These are phyloP conservation scores for Trichosporon coremiiforme DNA, from an alignment of 1,284 basidiomycete species.

Conservation along the genomic window DNA sequence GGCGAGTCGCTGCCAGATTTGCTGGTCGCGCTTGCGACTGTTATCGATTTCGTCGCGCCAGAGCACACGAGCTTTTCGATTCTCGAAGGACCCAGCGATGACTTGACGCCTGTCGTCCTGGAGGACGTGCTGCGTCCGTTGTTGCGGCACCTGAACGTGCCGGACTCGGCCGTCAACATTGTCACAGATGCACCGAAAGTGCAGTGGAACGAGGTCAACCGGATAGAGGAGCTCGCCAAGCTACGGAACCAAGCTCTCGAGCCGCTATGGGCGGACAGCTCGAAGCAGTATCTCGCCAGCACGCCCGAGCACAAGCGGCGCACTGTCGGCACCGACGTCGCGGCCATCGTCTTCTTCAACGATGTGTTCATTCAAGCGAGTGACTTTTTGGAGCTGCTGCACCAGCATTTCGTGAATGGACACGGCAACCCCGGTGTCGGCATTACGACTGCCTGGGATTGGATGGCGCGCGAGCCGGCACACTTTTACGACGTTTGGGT, in stretches of 20 bases:
- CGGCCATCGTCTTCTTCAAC: constrained; percentile 54
- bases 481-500: constrained; percentile 57
- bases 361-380: constrained; percentile 54
- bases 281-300: constrained; percentile 3
- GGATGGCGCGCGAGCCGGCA: constrained; percentile 50
- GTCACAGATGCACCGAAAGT: constrained; percentile 44
- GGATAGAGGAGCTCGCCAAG: constrained; percentile 53
- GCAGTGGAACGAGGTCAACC: constrained; percentile 47
- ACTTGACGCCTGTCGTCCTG: constrained; percentile 50
- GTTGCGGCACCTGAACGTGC: constrained; percentile 44
- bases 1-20: constrained; percentile 52
- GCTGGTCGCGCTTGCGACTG: constrained; percentile 48
- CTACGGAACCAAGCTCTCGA: constrained; percentile 52
- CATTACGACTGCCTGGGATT: constrained; percentile 55
- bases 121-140: constrained; percentile 45
- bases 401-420: constrained; percentile 46
- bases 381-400: constrained; percentile 52
- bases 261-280: constrained; percentile 48
- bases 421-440: constrained; percentile 35
- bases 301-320: constrained; percentile 26
- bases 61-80: constrained; percentile 47
- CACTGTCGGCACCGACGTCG: constrained; percentile 32
- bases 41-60: constrained; percentile 48
- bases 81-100: constrained; percentile 54
- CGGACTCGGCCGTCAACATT: constrained; percentile 38